Base-by-base conservation (phyloP, 805 yeast species). In the Wickerhamiella nectarea region DNA sequence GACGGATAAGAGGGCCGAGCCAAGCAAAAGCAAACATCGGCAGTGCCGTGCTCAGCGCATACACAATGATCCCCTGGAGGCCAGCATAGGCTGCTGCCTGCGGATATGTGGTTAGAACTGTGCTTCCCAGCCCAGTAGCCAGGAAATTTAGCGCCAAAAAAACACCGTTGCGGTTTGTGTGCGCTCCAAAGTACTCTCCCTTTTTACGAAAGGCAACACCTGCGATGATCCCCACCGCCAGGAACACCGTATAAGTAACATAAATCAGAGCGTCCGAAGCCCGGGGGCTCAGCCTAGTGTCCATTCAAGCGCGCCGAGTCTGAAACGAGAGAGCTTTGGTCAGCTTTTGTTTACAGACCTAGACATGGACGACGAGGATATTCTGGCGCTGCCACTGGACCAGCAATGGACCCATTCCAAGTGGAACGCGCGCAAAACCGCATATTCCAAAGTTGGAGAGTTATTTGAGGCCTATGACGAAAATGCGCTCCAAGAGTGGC, bases 361-460 rank as follows among this genome's bases (percentile, higher is more conserved):
- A n/a, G n/a, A n/a, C 20, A 34, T 34, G 34, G 38, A 34, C 26
- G 81, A 76, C 42, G 74, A 69, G 31, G 91, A 82, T 53, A 79
- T 68, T 52, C 66, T 77, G 19, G 54, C 68, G 5, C 64, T 85
- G 36, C 77, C 94, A 1, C 57, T 85, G 20, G 74, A 71, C 14
- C 85, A 81, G 43, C 68, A 85, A 42, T 62, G 81, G 41, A 64
- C 60, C 6, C 86, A 81, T 58, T 78, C 80, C 56, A 48, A 65
- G 67, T 91, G 97, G 97, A 87, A 85, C 61, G 96, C 76, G 11
- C 76, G 98, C 48, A 64, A 72, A 44, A 73, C 68, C 14, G 95
- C 89, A 0, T 89, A 87, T 59, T 80, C 77, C 44, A 89, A 82
- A 52, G 56, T 77, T 41, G 62, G 67, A 17, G 64, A 64, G 34